phyloP scores from a whole-genome alignment of 129 eudicot species.

The Apium graveolens region DNA sequence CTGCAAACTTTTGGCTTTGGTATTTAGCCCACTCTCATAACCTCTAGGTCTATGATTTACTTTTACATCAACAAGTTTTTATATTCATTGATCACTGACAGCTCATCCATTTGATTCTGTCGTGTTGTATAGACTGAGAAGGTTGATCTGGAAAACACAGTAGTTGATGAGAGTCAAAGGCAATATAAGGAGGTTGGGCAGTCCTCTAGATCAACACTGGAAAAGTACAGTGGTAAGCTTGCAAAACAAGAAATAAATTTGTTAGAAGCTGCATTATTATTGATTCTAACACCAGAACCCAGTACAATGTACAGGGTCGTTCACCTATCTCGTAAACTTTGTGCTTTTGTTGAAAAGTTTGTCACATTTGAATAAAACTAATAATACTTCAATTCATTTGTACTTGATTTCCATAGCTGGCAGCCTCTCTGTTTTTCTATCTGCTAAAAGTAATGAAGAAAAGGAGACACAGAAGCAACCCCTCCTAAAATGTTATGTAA shows the following conservation, averaged over 20 bases:
- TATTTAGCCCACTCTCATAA: neutral
- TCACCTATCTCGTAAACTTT: neutral
- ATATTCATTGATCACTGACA: neutral
- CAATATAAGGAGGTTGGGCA: slow-evolving; percentile 56
- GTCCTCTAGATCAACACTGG: slow-evolving; percentile 52
- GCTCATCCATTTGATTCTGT: neutral
- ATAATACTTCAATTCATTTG: neutral
- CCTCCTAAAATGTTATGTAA: neutral
- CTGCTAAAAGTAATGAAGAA: neutral
- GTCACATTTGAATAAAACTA: neutral
- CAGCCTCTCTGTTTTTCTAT: neutral
- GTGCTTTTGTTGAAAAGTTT: neutral
- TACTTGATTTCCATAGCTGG: neutral
- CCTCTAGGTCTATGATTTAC: neutral
- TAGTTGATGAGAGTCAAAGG: slow-evolving; percentile 93
- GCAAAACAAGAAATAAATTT: neutral
- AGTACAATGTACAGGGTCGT: neutral
- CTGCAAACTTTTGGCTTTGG: neutral
- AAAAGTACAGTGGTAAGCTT: slow-evolving; percentile 67
- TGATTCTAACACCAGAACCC: neutral
- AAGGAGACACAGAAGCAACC: neutral
- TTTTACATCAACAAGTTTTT: neutral
- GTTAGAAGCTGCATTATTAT: neutral
- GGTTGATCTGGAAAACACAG: slow-evolving; percentile 97
- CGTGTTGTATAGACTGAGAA: slow-evolving; percentile 80